phyloP scores from a whole-genome alignment of 371 early-diverging fungal species.

The Mucor piriformis region DNA sequence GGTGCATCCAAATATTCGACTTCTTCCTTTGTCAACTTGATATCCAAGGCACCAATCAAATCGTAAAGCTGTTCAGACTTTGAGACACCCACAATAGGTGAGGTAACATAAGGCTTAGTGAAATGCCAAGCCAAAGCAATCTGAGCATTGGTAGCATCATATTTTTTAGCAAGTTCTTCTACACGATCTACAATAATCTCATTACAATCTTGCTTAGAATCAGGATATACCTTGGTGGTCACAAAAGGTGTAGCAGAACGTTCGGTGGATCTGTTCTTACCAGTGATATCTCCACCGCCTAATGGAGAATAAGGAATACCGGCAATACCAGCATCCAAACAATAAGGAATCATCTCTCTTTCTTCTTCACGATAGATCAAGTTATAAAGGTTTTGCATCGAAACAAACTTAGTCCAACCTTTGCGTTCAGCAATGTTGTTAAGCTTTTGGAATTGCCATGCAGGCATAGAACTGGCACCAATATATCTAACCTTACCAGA shows the following conservation, averaged over 20 bases:
- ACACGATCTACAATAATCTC: slow-evolving; percentile 41
- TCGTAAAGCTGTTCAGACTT: slow-evolving; percentile 41
- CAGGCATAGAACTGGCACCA: slow-evolving; percentile 34
- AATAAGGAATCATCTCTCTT: slow-evolving; percentile 61
- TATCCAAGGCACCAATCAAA: slow-evolving; percentile 30
- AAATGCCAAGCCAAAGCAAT: slow-evolving; percentile 50
- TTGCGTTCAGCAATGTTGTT: slow-evolving; percentile 48
- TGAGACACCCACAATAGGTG: slow-evolving; percentile 49
- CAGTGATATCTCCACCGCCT: slow-evolving; percentile 40
- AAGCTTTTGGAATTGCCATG: slow-evolving; percentile 50
- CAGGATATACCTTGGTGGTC: too few relatives aligned
- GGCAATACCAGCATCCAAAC: slow-evolving; percentile 46
- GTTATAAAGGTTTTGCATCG: slow-evolving; percentile 59
- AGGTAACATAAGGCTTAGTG: slow-evolving; percentile 36
- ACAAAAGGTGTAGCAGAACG: too few relatives aligned
- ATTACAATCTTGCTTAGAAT: slow-evolving; percentile 3
- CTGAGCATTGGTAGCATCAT: slow-evolving; percentile 31
- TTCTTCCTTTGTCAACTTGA: slow-evolving; percentile 46
- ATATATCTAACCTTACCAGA: slow-evolving; percentile 56
- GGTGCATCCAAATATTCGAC: slow-evolving; percentile 34
- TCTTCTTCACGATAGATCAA: slow-evolving; percentile 65
- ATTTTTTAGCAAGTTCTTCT: slow-evolving; percentile 44
- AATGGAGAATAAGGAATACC: slow-evolving; percentile 59
- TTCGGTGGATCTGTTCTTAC: slow-evolving; percentile 31
- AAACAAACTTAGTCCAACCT: slow-evolving; percentile 57